Conservation (phyloP, 2,329 filamentous ascomycete species). For the Alternaria longipes region DNA sequence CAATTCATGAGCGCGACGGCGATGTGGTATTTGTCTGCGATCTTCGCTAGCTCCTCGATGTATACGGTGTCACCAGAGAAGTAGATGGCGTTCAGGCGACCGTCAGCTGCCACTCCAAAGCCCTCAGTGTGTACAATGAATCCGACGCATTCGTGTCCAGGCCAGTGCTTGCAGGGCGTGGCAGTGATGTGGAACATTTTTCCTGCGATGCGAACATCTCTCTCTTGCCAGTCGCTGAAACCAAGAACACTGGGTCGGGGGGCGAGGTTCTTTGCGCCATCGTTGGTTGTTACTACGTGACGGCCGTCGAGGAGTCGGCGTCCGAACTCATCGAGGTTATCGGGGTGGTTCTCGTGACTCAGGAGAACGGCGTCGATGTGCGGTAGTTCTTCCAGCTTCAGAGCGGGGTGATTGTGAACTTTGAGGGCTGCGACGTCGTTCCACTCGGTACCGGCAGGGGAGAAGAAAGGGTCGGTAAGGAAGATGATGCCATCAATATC, state of each 20-base stretch:
- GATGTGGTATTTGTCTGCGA: conserved; percentile 7
- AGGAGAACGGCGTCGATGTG: conserved; percentile 60
- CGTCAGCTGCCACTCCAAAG: conserved; percentile 51
- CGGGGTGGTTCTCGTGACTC: conserved; percentile 62
- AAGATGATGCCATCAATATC: conserved; percentile 38
- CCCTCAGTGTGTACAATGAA: conserved; percentile 53
- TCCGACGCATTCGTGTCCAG: conserved; percentile 57
- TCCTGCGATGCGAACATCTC: conserved; percentile 20
- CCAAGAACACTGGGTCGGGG: conserved; percentile 55
- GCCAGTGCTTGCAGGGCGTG: conserved; percentile 57
- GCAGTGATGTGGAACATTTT: conserved; percentile 53
- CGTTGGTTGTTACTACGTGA: conserved; percentile 57
- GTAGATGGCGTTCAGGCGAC: conserved; percentile 58
- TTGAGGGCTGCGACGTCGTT: not conserved
- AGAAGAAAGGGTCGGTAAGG: conserved; percentile 41
- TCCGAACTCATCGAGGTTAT: conserved; percentile 60
- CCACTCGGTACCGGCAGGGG: conserved; percentile 22
- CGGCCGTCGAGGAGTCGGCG: conserved; percentile 59
- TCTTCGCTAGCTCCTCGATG: conserved; percentile 46
- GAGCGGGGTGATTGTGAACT: conserved; percentile 38
- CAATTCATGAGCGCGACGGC: not conserved
- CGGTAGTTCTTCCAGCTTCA: conserved; percentile 53
- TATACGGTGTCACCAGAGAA: conserved; percentile 63
- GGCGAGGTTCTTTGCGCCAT: conserved; percentile 56
- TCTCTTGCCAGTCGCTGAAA: conserved; percentile 41